phyloP scores from a whole-genome alignment of 805 yeast genomes.

The Allodekkera sacchari region DNA sequence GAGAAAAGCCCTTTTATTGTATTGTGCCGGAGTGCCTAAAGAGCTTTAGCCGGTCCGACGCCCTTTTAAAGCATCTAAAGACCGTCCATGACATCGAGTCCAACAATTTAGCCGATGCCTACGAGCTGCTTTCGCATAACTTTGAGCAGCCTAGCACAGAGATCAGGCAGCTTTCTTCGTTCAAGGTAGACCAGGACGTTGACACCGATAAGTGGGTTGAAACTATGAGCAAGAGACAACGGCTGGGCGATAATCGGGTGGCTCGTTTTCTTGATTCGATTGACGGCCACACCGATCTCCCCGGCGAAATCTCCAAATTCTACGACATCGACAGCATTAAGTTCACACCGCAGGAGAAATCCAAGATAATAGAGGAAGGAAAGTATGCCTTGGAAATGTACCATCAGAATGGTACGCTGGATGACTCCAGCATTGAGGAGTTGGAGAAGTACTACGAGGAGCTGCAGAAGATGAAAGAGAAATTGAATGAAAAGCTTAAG shows the following conservation, averaged over 20 bases:
- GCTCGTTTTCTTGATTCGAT: constrained; percentile 8
- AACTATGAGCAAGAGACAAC: constrained; percentile 2
- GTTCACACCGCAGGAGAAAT: constrained; percentile 9
- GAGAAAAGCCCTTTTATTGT: constrained; percentile 60
- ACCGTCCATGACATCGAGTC: constrained; percentile 47
- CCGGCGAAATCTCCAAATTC: constrained; percentile 7
- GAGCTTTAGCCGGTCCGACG: constrained; percentile 51
- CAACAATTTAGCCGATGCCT: constrained; percentile 13
- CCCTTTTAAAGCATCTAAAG: constrained; percentile 54
- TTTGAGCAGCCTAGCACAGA: constrained; percentile 1
- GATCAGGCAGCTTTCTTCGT: constrained; percentile 5
- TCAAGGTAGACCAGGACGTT: constrained; percentile 2
- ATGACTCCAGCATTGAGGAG: constrained; percentile 9
- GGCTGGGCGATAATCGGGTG: constrained; percentile 3
- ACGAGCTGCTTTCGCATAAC: constrained; percentile 9
- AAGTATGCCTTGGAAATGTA: constrained; percentile 2
- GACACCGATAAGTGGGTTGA: constrained; percentile 4
- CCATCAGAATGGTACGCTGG: constrained; percentile 8
- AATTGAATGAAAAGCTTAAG: constrained; percentile 16
- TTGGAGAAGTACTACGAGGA: constrained; percentile 16
- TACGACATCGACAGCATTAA: constrained; percentile 10
- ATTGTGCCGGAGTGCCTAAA: constrained; percentile 58
- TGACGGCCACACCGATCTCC: constrained; percentile 6
- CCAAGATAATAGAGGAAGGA: constrained; percentile 2
- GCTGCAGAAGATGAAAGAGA: constrained; percentile 9